Percentiles rank a stretch among this genome's conserved stretches.
Evolutionary conservation across 2,329 filamentous ascomycete species (phyloP).

Genomic region (Penicillium concentricum): DNA sequence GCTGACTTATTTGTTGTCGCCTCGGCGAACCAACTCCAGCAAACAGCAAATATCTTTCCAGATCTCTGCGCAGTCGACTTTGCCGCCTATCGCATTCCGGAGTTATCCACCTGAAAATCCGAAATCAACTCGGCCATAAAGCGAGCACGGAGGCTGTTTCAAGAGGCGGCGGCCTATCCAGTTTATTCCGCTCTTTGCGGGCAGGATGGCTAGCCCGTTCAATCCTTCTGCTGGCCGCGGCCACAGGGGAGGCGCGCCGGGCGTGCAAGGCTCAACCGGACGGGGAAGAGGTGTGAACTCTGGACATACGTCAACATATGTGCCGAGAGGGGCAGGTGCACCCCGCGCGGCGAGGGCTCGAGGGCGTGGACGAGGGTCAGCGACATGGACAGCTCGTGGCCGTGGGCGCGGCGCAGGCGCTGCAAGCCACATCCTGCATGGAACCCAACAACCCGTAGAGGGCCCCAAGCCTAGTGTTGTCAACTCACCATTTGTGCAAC

Average conservation of each 20-base stretch:
- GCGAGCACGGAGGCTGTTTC: neutral
- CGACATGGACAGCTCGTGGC: slow-evolving; percentile 6
- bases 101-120: neutral
- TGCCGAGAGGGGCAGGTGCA: slow-evolving; percentile 19
- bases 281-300: slow-evolving; percentile 28
- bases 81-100: neutral
- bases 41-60: slow-evolving; percentile 5
- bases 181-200: slow-evolving; percentile 24
- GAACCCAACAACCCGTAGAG: neutral
- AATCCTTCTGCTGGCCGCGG: slow-evolving; percentile 29
- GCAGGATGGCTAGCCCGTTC: slow-evolving; percentile 33
- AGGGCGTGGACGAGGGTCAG: slow-evolving; percentile 24
- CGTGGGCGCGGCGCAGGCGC: slow-evolving; percentile 23
- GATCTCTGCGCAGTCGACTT: neutral
- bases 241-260: slow-evolving; percentile 26
- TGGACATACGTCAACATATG: slow-evolving; percentile 14
- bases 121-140: neutral
- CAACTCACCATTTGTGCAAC: slow-evolving; percentile 29
- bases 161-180: slow-evolving; percentile 18
- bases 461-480: neutral
- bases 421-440: slow-evolving; percentile 6
- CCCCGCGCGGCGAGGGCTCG: slow-evolving; percentile 18
- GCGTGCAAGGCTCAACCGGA: slow-evolving; percentile 19
- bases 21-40: slow-evolving; percentile 15
- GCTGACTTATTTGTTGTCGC: slow-evolving; percentile 19